phyloP scores from a whole-genome alignment of 768 basidiomycete genomes.

The Kwoniella sp. region DNA sequence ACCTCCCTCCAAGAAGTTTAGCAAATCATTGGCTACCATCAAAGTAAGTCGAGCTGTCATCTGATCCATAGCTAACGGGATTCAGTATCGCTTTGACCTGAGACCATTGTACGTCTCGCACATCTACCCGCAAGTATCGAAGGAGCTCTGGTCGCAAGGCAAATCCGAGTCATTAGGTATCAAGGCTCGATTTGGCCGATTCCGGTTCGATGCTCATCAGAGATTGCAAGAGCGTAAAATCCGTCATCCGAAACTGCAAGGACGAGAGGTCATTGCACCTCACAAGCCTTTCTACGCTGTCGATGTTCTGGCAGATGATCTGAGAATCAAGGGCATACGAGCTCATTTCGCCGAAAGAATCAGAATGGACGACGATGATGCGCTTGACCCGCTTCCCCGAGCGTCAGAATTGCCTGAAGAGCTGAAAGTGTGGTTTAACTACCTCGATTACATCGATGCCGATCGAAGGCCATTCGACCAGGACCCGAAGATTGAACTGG shows the following conservation, averaged over 20 bases:
- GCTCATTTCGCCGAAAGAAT: conserved; percentile 70
- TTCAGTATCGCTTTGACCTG: conserved; percentile 70
- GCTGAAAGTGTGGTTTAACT: conserved; percentile 66
- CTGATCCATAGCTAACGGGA: not conserved
- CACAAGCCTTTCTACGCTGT: conserved; percentile 87
- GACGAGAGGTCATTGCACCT: conserved; percentile 62
- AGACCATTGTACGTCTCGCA: conserved; percentile 82
- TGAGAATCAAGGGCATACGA: conserved; percentile 76
- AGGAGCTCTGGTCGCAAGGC: conserved; percentile 78
- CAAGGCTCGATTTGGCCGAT: conserved; percentile 76
- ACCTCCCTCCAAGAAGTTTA: conserved; percentile 78
- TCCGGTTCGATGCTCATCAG: conserved; percentile 90
- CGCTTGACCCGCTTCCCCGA: conserved; percentile 8
- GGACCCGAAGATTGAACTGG: conserved; percentile 66
- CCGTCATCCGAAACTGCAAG: conserved; percentile 62
- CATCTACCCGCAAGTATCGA: conserved; percentile 76
- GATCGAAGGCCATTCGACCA: conserved; percentile 64
- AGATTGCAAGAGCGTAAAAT: conserved; percentile 76
- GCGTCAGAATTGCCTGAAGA: conserved; percentile 40
- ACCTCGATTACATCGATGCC: conserved; percentile 79
- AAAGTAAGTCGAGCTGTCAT: conserved; percentile 59
- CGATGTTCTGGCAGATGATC: conserved; percentile 74
- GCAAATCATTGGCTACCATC: conserved; percentile 82
- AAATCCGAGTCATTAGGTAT: conserved; percentile 78
- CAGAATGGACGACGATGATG: conserved; percentile 49